Conservation (phyloP, 495 filamentous ascomycete genomes). For the Penicillium daleae region DNA sequence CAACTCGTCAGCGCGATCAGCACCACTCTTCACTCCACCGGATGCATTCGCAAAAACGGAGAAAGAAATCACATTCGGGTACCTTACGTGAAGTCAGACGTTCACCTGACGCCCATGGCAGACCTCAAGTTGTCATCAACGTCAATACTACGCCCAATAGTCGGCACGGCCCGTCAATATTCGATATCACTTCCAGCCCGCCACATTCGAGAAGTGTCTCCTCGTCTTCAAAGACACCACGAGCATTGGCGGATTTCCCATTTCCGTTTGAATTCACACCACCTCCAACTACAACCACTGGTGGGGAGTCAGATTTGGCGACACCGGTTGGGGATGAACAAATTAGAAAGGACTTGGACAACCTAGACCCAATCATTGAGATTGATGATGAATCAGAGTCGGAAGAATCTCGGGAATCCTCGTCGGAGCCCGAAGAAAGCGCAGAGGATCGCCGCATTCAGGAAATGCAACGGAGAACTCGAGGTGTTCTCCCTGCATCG, state of each 20-base stretch:
- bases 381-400: slow-evolving; percentile 31
- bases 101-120: slow-evolving; percentile 12
- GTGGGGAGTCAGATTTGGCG: slow-evolving; percentile 28
- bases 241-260: slow-evolving; percentile 37
- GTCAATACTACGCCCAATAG: slow-evolving; percentile 19
- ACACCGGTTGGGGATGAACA: slow-evolving; percentile 14
- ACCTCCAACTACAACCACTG: slow-evolving; percentile 35
- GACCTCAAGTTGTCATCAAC: slow-evolving; percentile 35
- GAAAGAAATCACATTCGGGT: slow-evolving; percentile 35
- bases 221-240: slow-evolving; percentile 24
- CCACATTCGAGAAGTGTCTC: slow-evolving; percentile 42
- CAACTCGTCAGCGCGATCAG: background rate
- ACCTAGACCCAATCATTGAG: slow-evolving; percentile 18
- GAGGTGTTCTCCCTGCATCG: slow-evolving; percentile 88
- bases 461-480: slow-evolving; percentile 60
- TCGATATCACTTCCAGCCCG: slow-evolving; percentile 45
- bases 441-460: slow-evolving; percentile 38
- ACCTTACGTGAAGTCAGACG: slow-evolving; percentile 11
- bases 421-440: slow-evolving; percentile 17
- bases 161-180: slow-evolving; percentile 20
- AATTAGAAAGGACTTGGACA: slow-evolving; percentile 3
- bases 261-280: slow-evolving; percentile 46
- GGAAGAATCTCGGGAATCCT: slow-evolving; percentile 20
- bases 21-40: slow-evolving; percentile 3
- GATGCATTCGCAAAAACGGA: slow-evolving; percentile 32